A percentile compares a stretch with the other conserved stretches of the same genome.
Conservation (phyloP, 257 asterid genomes). For the Ehretia macrophylla region DNA sequence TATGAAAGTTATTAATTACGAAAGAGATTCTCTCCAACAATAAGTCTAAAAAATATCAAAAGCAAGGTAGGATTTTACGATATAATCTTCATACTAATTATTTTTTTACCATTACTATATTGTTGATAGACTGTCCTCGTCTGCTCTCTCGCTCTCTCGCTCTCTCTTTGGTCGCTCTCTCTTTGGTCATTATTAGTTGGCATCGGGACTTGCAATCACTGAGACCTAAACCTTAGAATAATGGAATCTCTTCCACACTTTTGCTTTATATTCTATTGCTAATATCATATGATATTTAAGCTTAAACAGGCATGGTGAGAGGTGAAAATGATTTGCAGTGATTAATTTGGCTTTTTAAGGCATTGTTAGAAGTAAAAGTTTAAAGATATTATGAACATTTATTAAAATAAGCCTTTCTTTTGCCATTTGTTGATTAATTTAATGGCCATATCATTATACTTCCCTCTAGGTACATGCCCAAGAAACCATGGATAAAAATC, state of each 20-base stretch:
- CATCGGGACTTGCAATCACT: conserved; percentile 65
- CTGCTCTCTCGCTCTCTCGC: too few relatives aligned
- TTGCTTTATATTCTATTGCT: conserved; percentile 21
- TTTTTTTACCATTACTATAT: too few relatives aligned
- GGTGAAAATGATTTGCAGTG: conserved; percentile 40
- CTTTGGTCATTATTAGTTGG: conserved; percentile 60
- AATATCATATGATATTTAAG: conserved; percentile 14
- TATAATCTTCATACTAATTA: too few relatives aligned
- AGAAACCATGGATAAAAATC: not conserved
- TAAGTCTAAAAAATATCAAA: too few relatives aligned
- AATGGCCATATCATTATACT: not conserved
- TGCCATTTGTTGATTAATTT: not conserved
- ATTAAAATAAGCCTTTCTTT: not conserved
- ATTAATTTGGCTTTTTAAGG: conserved; percentile 41
- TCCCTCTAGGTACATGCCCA: not conserved
- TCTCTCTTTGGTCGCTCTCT: too few relatives aligned
- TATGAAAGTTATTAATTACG: too few relatives aligned
- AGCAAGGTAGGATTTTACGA: too few relatives aligned
- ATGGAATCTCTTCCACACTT: conserved; percentile 41
- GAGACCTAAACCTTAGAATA: conserved; percentile 42
- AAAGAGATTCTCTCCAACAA: too few relatives aligned
- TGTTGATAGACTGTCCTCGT: too few relatives aligned
- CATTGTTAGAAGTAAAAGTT: conserved; percentile 10
- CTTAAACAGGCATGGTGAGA: too few relatives aligned
- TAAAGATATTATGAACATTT: too few relatives aligned